A percentile compares a stretch with the other conserved stretches of the same genome.
Evolutionary conservation across 306 rosid genomes (phyloP).

Genomic region (Dalbergia oliveri): DNA sequence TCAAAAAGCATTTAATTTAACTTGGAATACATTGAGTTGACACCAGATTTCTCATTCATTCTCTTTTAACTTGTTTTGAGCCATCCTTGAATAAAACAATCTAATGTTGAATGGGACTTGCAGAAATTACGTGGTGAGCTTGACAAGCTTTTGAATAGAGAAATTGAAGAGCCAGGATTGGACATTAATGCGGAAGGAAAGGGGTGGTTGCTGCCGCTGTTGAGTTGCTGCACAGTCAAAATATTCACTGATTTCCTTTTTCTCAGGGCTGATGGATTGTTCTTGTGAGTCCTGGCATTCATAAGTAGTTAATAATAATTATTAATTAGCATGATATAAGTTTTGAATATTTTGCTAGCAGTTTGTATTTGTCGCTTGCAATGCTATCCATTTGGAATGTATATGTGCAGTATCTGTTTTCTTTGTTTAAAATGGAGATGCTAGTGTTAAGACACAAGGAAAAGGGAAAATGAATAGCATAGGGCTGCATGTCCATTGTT

Average conservation of each 20-base stretch:
- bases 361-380: slow-evolving; percentile 29
- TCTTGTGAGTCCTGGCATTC: slow-evolving; percentile 26
- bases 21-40: no score
- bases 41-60: no score
- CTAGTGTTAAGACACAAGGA: neutral
- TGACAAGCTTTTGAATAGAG: slow-evolving; percentile 81
- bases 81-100: slow-evolving; percentile 38
- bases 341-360: slow-evolving; percentile 36
- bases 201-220: slow-evolving; percentile 86
- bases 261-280: neutral
- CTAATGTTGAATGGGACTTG: slow-evolving; percentile 39
- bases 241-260: slow-evolving; percentile 26
- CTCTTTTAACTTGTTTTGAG: slow-evolving; percentile 6
- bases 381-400: slow-evolving; percentile 23
- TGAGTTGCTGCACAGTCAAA: slow-evolving; percentile 80
- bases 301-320: neutral
- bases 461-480: neutral
- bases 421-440: slow-evolving; percentile 33
- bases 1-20: no score
- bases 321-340: slow-evolving; percentile 11
- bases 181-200: slow-evolving; percentile 82
- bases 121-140: slow-evolving; percentile 91
- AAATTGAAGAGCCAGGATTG: slow-evolving; percentile 81
- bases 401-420: slow-evolving; percentile 31
- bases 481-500: neutral